Conservation (phyloP, 768 basidiomycete species). For the Mycena galopus region DNA sequence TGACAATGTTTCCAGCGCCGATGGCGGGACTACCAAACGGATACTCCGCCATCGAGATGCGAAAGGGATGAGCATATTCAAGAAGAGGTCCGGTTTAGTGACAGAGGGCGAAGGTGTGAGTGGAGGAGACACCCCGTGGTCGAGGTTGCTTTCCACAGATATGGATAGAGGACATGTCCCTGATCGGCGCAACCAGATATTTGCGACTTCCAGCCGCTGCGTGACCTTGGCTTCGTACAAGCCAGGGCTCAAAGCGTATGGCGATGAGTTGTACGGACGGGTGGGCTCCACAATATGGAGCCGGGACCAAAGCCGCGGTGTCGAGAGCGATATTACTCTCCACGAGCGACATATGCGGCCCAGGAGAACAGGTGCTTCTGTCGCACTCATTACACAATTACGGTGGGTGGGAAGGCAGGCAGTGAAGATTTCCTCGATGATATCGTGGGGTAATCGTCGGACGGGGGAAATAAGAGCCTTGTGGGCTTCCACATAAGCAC, state of each 20-base stretch:
- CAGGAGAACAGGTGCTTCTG: constrained; percentile 43
- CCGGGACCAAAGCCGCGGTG: constrained; percentile 45
- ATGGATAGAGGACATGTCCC: constrained; percentile 2
- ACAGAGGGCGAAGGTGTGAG: background rate
- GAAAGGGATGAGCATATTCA: background rate
- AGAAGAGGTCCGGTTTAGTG: background rate
- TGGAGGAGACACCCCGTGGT: background rate
- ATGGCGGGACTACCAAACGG: background rate
- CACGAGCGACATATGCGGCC: constrained; percentile 47
- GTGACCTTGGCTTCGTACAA: constrained; percentile 2
- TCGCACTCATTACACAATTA: constrained; percentile 34
- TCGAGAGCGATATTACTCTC: constrained; percentile 40
- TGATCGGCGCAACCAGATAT: constrained; percentile 12
- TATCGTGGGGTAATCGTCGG: constrained; percentile 14
- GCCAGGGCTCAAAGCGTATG: background rate
- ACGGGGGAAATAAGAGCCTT: constrained; percentile 10
- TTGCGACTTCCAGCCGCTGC: constrained; percentile 17
- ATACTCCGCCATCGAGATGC: constrained; percentile 7
- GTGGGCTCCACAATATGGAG: constrained; percentile 29
- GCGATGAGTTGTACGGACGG: background rate
- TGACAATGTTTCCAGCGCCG: background rate
- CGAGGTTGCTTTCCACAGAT: background rate
- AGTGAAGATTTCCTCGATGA: constrained; percentile 1
- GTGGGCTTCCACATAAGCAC: constrained; percentile 9
- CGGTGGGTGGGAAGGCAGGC: constrained; percentile 2